Evolutionary conservation across 2,329 filamentous ascomycete genomes (phyloP).

Genomic region (Volutella citrinella): DNA sequence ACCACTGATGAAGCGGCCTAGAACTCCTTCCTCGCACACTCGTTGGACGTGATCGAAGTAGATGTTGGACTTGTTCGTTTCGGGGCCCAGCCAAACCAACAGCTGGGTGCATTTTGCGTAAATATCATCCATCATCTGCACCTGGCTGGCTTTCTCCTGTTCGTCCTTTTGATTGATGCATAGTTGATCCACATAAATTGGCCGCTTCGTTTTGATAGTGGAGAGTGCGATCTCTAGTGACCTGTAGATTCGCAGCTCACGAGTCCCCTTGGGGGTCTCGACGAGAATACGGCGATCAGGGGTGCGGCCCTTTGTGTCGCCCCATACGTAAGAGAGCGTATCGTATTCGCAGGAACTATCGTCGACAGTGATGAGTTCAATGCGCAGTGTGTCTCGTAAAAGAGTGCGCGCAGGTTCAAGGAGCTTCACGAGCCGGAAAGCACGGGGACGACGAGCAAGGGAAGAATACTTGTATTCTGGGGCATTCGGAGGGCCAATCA

Average conservation of each 20-base stretch:
- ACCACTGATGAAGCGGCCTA: constrained; percentile 22
- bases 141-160: constrained; percentile 25
- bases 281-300: constrained; percentile 26
- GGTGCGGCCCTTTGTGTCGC: constrained; percentile 4
- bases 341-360: constrained; percentile 19
- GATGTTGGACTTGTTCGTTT: constrained; percentile 15
- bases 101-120: constrained; percentile 21
- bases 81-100: constrained; percentile 28
- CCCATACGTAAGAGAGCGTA: constrained; percentile 31
- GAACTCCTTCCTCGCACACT: constrained; percentile 17
- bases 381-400: constrained; percentile 20
- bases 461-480: constrained; percentile 3
- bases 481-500: constrained; percentile 2
- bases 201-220: constrained; percentile 5
- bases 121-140: constrained; percentile 28
- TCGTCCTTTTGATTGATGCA: constrained; percentile 28
- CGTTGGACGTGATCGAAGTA: constrained; percentile 18
- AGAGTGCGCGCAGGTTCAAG: constrained; percentile 6
- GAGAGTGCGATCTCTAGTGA: constrained; percentile 30
- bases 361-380: constrained; percentile 24
- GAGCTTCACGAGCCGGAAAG: constrained; percentile 9
- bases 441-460: constrained; percentile 1
- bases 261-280: constrained; percentile 10
- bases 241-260: constrained; percentile 21
- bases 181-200: constrained; percentile 30